phyloP scores from a whole-genome alignment of 768 basidiomycete species.

The Leucosporidium scottii region DNA sequence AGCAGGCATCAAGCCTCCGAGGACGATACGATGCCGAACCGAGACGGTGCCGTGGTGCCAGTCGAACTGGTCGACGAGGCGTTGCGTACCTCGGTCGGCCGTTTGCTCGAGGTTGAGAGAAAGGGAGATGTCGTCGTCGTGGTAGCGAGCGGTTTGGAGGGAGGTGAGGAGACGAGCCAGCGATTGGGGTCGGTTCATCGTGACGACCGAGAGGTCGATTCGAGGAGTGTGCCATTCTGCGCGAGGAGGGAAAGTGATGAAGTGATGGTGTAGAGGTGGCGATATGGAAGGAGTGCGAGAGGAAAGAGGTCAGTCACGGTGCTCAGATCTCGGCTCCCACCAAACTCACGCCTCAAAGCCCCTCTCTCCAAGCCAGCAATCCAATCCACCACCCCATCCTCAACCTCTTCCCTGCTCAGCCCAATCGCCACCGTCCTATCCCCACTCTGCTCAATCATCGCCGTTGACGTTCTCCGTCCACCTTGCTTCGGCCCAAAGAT shows the following conservation, averaged over 20 bases:
- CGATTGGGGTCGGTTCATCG: conserved; percentile 66
- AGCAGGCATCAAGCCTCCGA: conserved; percentile 70
- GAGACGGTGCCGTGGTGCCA: conserved; percentile 60
- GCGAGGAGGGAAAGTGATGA: neutral
- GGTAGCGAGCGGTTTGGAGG: conserved; percentile 54
- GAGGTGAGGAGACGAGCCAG: conserved; percentile 62
- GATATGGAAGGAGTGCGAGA: too few species aligned
- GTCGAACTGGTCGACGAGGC: conserved; percentile 48
- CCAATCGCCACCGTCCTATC: conserved; percentile 17
- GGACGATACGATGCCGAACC: conserved; percentile 66
- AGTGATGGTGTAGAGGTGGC: too few species aligned
- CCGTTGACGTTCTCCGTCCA: conserved; percentile 5
- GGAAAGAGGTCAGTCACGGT: too few species aligned
- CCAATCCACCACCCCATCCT: conserved; percentile 51
- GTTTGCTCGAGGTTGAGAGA: conserved; percentile 71
- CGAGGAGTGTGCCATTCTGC: conserved; percentile 68
- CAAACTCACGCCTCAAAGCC: conserved; percentile 55
- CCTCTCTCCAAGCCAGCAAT: conserved; percentile 53
- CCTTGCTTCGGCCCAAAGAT: conserved; percentile 18
- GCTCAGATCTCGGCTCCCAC: neutral
- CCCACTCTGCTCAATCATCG: conserved; percentile 12
- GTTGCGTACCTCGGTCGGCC: conserved; percentile 57
- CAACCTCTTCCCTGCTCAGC: conserved; percentile 45
- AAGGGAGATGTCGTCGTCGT: conserved; percentile 59
- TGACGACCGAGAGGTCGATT: conserved; percentile 67